These are phyloP conservation scores for Stropharia rugosoannulata DNA, from an alignment of 768 basidiomycete genomes.

Conservation along the genomic window DNA sequence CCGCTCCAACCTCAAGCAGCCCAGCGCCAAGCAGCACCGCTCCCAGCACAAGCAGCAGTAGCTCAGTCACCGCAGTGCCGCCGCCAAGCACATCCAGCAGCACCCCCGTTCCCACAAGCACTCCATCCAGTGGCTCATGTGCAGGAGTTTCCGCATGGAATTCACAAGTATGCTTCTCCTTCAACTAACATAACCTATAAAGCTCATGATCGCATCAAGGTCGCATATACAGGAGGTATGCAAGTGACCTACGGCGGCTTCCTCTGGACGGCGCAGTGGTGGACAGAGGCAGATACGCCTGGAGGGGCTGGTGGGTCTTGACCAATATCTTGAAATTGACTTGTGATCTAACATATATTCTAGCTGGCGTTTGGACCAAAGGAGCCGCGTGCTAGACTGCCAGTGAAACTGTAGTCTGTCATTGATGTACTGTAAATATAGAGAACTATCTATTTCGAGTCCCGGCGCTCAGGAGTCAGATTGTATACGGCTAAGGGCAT, in stretches of 20 bases:
- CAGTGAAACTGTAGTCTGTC: background rate
- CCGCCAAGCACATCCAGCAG: conserved; percentile 21
- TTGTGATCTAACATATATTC: conserved; percentile 2
- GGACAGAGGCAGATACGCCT: conserved; percentile 59
- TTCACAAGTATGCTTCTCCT: conserved; percentile 29
- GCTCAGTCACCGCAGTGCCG: conserved; percentile 22
- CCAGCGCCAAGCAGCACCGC: conserved; percentile 15
- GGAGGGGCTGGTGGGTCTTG: conserved; percentile 42
- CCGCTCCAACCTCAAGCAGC: conserved; percentile 18
- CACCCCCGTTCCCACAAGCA: conserved; percentile 19
- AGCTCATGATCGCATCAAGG: conserved; percentile 21
- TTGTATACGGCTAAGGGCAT: too few relatives aligned
- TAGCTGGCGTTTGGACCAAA: conserved; percentile 58
- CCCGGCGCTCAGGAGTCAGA: too few relatives aligned
- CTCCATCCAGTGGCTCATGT: conserved; percentile 34
- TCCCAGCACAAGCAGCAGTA: conserved; percentile 3
- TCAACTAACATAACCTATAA: background rate
- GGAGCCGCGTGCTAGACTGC: conserved; percentile 40
- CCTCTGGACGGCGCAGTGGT: conserved; percentile 64
- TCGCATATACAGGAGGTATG: conserved; percentile 46
- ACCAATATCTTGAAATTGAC: background rate
- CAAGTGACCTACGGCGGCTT: conserved; percentile 49
- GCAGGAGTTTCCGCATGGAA: conserved; percentile 48
- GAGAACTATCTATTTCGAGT: too few relatives aligned
- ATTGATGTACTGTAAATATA: too few relatives aligned